Conservation (phyloP, 441 rosid genomes). For the Brassica hybrid region DNA sequence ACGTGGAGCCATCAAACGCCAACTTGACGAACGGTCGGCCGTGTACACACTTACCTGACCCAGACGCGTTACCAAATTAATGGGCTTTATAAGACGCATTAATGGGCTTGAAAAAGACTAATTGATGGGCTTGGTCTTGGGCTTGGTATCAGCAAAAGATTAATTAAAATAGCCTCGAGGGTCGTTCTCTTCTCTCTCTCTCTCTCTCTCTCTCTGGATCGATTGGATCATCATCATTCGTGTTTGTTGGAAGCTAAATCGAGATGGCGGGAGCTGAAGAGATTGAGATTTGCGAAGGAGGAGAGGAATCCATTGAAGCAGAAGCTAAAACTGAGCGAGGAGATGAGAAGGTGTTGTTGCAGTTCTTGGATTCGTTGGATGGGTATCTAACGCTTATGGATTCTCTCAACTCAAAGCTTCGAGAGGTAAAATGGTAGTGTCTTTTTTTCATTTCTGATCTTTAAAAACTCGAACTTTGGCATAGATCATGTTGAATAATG, state of each 20-base stretch:
- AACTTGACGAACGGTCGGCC: conserved; percentile 43
- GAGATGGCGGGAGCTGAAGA: conserved; percentile 47
- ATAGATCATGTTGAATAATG: not conserved
- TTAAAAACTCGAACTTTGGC: not conserved
- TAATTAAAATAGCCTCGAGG: not conserved
- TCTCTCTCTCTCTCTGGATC: no score
- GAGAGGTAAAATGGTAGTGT: no score
- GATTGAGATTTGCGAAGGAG: conserved; percentile 37
- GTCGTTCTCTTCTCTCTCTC: not conserved
- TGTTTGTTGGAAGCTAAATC: conserved; percentile 20
- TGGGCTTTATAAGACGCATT: not conserved
- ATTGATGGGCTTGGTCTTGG: not conserved
- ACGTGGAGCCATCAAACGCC: conserved; percentile 49
- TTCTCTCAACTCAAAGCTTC: conserved; percentile 67
- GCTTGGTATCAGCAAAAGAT: no score
- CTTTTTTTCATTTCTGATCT: not conserved
- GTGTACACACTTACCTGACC: conserved; percentile 27
- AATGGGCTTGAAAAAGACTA: no score
- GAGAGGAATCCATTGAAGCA: conserved; percentile 26
- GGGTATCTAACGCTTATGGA: conserved; percentile 59
- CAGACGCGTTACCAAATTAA: not conserved
- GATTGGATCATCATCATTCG: no score
- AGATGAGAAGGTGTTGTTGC: conserved; percentile 53
- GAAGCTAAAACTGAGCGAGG: conserved; percentile 18
- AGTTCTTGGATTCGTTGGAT: conserved; percentile 82